phyloP scores from a whole-genome alignment of 805 yeast genomes.

The Wickerhamiella occidentalis region DNA sequence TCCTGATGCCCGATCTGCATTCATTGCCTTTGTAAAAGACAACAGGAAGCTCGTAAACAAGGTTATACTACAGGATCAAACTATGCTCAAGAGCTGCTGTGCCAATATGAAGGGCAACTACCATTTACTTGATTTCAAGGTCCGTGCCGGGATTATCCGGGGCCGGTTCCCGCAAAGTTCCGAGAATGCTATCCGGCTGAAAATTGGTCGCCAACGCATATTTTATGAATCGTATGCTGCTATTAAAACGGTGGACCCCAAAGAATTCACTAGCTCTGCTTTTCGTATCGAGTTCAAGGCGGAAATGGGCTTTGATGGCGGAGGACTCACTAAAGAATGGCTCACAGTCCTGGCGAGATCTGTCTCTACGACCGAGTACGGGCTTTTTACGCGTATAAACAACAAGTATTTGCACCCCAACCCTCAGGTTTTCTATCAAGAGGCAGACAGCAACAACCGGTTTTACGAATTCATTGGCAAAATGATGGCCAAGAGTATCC shows the following conservation, averaged over 20 bases:
- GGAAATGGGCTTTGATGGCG: slow-evolving; percentile 98
- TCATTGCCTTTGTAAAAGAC: neutral
- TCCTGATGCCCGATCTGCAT: neutral
- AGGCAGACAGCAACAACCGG: slow-evolving; percentile 85
- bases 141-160: neutral
- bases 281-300: slow-evolving; percentile 81
- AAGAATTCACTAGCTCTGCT: slow-evolving; percentile 71
- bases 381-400: slow-evolving; percentile 93
- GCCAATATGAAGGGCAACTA: neutral
- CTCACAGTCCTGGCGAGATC: slow-evolving; percentile 93
- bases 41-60: neutral
- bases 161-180: neutral
- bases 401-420: slow-evolving; percentile 89
- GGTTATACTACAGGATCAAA: neutral
- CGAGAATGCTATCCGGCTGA: neutral
- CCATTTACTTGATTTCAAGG: neutral
- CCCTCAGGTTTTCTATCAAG: slow-evolving; percentile 66
- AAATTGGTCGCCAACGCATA: neutral
- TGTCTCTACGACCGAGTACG: slow-evolving; percentile 96
- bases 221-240: neutral
- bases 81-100: neutral
- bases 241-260: slow-evolving; percentile 24
- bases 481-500: slow-evolving; percentile 96
- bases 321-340: slow-evolving; percentile 97
- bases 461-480: slow-evolving; percentile 97